Percentiles rank a stretch among this genome's conserved stretches.
Conservation (phyloP, 2,329 filamentous ascomycete genomes). For the Penicillium decumbens region DNA sequence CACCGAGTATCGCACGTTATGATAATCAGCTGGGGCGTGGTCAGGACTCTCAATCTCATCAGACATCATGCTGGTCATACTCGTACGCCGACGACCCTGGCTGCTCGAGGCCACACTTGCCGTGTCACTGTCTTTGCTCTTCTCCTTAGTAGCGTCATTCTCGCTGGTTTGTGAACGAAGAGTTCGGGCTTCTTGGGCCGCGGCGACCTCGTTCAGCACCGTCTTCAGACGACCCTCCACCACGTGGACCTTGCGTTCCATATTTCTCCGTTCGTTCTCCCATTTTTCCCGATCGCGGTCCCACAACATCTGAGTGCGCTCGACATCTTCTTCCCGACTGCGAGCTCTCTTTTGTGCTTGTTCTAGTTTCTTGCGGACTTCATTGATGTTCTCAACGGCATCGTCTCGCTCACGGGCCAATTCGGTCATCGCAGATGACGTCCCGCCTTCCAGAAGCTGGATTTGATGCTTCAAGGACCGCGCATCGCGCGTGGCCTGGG, state of each 20-base stretch:
- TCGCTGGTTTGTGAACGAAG: constrained; percentile 49
- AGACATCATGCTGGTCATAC: constrained; percentile 50
- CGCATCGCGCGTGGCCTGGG: constrained; percentile 66
- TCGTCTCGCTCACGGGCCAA: constrained; percentile 81
- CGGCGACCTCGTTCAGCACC: constrained; percentile 74
- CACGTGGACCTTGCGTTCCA: constrained; percentile 83
- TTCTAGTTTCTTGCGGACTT: constrained; percentile 74
- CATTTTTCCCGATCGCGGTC: constrained; percentile 77
- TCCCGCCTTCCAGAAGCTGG: constrained; percentile 79
- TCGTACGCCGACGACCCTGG: constrained; percentile 55
- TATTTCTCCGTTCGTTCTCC: constrained; percentile 74
- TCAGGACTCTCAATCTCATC: constrained; percentile 48
- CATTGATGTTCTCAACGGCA: constrained; percentile 65
- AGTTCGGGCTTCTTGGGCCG: constrained; percentile 34
- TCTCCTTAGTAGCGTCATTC: constrained; percentile 58
- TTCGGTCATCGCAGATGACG: constrained; percentile 77
- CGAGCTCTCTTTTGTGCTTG: constrained; percentile 70
- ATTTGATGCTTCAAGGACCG: constrained; percentile 80
- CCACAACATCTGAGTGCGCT: constrained; percentile 74
- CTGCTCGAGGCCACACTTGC: constrained; percentile 71
- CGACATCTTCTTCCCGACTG: constrained; percentile 75
- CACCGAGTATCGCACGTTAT: constrained; percentile 66
- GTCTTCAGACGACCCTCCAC: constrained; percentile 79
- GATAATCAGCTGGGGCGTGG: constrained; percentile 40
- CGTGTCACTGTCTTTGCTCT: constrained; percentile 59